phyloP scores from a whole-genome alignment of 1,139 yeast species.

The Debaryomyces fabryi region DNA sequence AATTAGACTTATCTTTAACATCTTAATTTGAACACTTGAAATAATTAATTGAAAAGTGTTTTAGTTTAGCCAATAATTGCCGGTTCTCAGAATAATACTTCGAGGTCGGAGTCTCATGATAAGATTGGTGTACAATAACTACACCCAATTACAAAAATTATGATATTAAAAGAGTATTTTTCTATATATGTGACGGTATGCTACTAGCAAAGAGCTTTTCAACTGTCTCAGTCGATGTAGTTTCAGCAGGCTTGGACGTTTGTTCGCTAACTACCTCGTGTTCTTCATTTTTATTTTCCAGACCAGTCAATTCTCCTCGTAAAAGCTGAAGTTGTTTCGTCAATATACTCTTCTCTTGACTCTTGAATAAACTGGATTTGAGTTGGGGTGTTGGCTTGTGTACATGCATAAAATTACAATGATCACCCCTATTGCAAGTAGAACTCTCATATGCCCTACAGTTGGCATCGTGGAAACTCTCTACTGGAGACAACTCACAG shows the following conservation, averaged over 20 bases:
- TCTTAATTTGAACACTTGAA: neutral
- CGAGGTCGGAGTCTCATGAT: conserved; percentile 2
- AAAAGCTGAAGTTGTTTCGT: conserved; percentile 17
- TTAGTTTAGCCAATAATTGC: neutral
- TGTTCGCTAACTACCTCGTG: neutral
- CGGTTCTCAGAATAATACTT: conserved; percentile 6
- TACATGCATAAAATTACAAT: conserved; percentile 87
- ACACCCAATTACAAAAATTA: neutral
- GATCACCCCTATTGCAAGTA: conserved; percentile 73
- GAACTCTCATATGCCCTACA: conserved; percentile 70
- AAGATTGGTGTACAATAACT: neutral
- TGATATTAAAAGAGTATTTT: neutral
- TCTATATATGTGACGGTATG: conserved; percentile 2
- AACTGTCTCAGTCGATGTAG: conserved; percentile 13
- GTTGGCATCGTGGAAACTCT: conserved; percentile 69
- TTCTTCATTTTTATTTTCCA: neutral
- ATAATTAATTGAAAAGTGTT: neutral
- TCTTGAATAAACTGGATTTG: conserved; percentile 37
- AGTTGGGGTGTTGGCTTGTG: conserved; percentile 55
- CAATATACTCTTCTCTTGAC: conserved; percentile 39
- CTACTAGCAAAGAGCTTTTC: conserved; percentile 11
- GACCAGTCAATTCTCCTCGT: neutral
- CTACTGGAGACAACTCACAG: conserved; percentile 79
- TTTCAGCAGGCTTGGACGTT: neutral
- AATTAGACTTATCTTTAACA: conserved; percentile 3